A percentile compares a stretch with the other conserved stretches of the same genome.
Evolutionary conservation across 192 early-diverging fungal genomes (phyloP).

Genomic region (Linnemannia schmuckeri): DNA sequence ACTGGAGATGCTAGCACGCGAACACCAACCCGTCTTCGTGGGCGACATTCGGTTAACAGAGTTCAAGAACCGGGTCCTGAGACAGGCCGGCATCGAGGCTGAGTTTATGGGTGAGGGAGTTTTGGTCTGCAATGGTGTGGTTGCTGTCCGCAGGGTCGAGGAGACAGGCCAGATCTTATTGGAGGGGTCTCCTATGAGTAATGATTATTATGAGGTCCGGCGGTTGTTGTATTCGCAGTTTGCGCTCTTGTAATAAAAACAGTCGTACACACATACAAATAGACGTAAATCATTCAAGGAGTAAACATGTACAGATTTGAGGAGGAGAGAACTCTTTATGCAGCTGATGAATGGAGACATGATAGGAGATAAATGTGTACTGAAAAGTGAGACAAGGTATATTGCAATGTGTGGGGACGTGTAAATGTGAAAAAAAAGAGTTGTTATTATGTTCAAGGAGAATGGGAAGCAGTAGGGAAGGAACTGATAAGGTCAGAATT

Average conservation of each 20-base stretch:
- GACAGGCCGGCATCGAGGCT: slow-evolving; percentile 78
- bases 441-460: not conserved
- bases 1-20: slow-evolving; percentile 36
- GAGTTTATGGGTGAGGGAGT: slow-evolving; percentile 89
- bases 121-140: slow-evolving; percentile 85
- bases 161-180: slow-evolving; percentile 35
- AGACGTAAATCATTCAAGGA: not conserved
- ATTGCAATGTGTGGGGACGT: not conserved
- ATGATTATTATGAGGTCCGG: slow-evolving; percentile 81
- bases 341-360: too few species aligned
- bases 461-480: not conserved
- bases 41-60: slow-evolving; percentile 90
- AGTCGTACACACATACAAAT: not conserved
- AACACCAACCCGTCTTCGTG: slow-evolving; percentile 79
- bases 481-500: not conserved
- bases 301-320: too few species aligned
- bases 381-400: too few species aligned
- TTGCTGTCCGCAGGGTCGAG: slow-evolving; percentile 73
- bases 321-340: too few species aligned
- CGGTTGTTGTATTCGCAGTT: slow-evolving; percentile 78
- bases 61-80: slow-evolving; percentile 76
- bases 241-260: slow-evolving; percentile 73
- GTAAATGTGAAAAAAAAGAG: not conserved
- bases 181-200: slow-evolving; percentile 55
- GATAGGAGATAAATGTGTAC: too few species aligned